phyloP scores from a whole-genome alignment of 1,139 yeast genomes.

The Kazachstania sp. region DNA sequence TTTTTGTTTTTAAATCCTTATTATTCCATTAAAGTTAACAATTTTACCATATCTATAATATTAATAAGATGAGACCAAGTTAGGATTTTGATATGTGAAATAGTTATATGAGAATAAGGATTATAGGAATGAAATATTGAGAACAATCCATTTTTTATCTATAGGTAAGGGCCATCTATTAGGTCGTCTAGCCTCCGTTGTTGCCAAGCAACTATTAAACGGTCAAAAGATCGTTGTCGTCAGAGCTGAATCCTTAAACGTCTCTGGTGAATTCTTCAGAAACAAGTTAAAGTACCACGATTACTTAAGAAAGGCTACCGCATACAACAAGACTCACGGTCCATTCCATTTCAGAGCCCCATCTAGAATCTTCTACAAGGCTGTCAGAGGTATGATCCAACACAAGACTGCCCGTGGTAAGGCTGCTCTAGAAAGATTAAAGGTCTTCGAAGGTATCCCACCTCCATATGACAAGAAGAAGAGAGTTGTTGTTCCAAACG shows the following conservation, averaged over 20 bases:
- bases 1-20: background rate
- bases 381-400: slow-evolving; percentile 98
- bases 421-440: slow-evolving; percentile 98
- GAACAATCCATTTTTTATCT: background rate
- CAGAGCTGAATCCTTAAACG: slow-evolving; percentile 97
- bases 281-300: slow-evolving; percentile 99
- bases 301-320: slow-evolving; percentile 98
- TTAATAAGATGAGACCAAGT: too few relatives aligned
- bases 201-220: slow-evolving; percentile 96
- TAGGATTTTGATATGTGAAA: too few relatives aligned
- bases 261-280: slow-evolving; percentile 99
- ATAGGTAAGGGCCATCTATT: slow-evolving; percentile 95
- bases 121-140: background rate
- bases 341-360: slow-evolving; percentile 99
- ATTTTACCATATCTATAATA: too few relatives aligned
- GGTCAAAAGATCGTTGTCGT: slow-evolving; percentile 98
- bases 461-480: slow-evolving; percentile 99
- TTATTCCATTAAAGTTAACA: background rate
- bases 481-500: slow-evolving; percentile 99
- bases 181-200: slow-evolving; percentile 99
- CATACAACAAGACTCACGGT: slow-evolving; percentile 98
- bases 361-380: slow-evolving; percentile 98
- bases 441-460: slow-evolving; percentile 99
- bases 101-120: background rate
- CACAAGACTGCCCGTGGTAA: slow-evolving; percentile 99